Percentiles rank a stretch among this genome's conserved stretches.
These are phyloP conservation scores for Aquilaria malaccensis DNA, from an alignment of 345 rosid species.

Conservation along the genomic window DNA sequence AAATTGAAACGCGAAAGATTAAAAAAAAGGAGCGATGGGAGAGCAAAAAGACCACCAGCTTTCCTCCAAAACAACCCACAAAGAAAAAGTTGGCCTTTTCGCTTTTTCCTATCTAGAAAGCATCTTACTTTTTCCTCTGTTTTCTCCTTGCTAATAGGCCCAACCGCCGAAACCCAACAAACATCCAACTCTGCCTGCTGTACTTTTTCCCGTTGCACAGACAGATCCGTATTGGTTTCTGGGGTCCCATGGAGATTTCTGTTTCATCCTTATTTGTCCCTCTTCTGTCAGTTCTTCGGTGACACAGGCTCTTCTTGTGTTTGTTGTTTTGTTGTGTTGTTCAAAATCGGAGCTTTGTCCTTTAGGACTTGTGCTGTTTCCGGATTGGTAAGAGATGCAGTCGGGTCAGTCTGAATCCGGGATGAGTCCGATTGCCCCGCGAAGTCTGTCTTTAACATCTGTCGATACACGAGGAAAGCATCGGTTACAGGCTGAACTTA, in stretches of 20 bases:
- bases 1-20: too few relatives aligned
- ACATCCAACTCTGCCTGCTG: too few relatives aligned
- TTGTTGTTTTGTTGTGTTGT: neutral
- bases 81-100: too few relatives aligned
- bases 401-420: constrained; percentile 44
- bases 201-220: too few relatives aligned
- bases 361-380: constrained; percentile 11
- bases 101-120: too few relatives aligned
- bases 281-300: constrained; percentile 10
- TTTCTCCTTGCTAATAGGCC: too few relatives aligned
- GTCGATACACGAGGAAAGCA: constrained; percentile 70
- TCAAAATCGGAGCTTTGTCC: constrained; percentile 9
- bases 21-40: too few relatives aligned
- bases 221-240: neutral
- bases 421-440: constrained; percentile 32
- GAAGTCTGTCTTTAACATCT: constrained; percentile 21
- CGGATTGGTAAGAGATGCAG: constrained; percentile 33
- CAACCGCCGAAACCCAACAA: too few relatives aligned
- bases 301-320: constrained; percentile 5
- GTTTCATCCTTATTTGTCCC: constrained; percentile 29
- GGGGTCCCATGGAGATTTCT: constrained; percentile 36
- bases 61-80: too few relatives aligned
- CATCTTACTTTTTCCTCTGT: too few relatives aligned
- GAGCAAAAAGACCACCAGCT: too few relatives aligned
- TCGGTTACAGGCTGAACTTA: constrained; percentile 67